Evolutionary conservation across 805 yeast genomes (phyloP).

Genomic region (Wickerhamomyces hampshirensis): DNA sequence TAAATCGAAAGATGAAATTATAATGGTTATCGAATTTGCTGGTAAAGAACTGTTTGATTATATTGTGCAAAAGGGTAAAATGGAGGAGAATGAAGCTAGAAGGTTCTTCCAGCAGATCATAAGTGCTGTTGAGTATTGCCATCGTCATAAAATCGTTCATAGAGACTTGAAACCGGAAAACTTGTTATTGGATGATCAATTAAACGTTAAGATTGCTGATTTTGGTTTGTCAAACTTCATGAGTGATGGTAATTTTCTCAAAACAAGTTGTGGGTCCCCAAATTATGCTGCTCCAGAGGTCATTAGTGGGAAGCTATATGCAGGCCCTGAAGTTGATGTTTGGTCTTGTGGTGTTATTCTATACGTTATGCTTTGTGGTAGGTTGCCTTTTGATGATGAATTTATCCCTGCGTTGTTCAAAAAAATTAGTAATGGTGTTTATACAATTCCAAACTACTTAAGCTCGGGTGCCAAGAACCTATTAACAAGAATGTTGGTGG

Average conservation of each 20-base stretch:
- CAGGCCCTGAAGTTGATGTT: constrained; percentile 88
- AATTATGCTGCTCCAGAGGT: constrained; percentile 98
- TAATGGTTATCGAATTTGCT: constrained; percentile 96
- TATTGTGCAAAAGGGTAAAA: constrained; percentile 88
- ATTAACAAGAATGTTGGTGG: constrained; percentile 87
- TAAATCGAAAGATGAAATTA: constrained; percentile 90
- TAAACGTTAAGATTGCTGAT: constrained; percentile 94
- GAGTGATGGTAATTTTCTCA: constrained; percentile 96
- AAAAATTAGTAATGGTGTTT: constrained; percentile 89
- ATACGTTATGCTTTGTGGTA: constrained; percentile 93
- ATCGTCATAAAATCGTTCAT: constrained; percentile 93
- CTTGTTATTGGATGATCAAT: constrained; percentile 77
- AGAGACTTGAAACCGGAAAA: constrained; percentile 96
- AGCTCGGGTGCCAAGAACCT: constrained; percentile 81
- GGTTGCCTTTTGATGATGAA: constrained; percentile 95
- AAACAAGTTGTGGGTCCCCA: constrained; percentile 95
- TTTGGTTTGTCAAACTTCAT: constrained; percentile 91
- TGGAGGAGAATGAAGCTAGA: constrained; percentile 89
- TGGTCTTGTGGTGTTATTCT: constrained; percentile 84
- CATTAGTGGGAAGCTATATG: constrained; percentile 88
- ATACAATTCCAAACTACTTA: constrained; percentile 81
- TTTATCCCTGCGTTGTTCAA: constrained; percentile 91
- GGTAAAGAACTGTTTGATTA: constrained; percentile 96
- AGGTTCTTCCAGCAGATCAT: constrained; percentile 94
- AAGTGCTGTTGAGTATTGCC: constrained; percentile 95